A percentile compares a stretch with the other conserved stretches of the same genome.
Evolutionary conservation across 2,329 filamentous ascomycete species (phyloP).

Genomic region (Alternaria burnsii): DNA sequence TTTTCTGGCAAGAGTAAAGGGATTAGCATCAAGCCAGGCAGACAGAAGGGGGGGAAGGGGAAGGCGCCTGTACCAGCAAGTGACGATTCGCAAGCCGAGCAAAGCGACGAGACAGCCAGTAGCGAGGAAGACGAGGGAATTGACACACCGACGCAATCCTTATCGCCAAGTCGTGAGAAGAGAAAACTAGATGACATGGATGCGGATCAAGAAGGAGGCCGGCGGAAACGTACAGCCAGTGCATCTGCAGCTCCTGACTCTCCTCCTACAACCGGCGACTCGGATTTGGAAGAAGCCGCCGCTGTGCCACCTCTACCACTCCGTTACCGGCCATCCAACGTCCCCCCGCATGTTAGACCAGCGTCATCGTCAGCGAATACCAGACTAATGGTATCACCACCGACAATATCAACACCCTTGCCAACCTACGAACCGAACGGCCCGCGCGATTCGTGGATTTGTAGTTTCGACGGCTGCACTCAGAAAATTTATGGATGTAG

Average conservation of each 20-base stretch:
- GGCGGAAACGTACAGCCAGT: slow-evolving; percentile 42
- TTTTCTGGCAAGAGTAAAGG: slow-evolving; percentile 48
- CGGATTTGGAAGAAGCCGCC: slow-evolving; percentile 22
- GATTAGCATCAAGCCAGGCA: slow-evolving; percentile 10
- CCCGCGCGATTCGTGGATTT: slow-evolving; percentile 71
- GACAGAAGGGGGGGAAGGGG: slow-evolving; percentile 35
- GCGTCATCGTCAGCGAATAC: slow-evolving; percentile 10
- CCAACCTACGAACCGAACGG: slow-evolving; percentile 55
- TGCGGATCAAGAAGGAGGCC: slow-evolving; percentile 23
- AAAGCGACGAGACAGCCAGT: slow-evolving; percentile 18
- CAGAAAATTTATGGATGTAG: slow-evolving; percentile 71
- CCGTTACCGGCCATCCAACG: slow-evolving; percentile 28
- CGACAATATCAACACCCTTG: slow-evolving; percentile 42
- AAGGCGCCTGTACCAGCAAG: slow-evolving; percentile 31
- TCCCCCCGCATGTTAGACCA: not conserved
- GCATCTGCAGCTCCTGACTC: slow-evolving; percentile 31
- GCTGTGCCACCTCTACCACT: slow-evolving; percentile 36
- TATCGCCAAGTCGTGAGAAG: slow-evolving; percentile 38
- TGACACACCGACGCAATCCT: slow-evolving; percentile 41
- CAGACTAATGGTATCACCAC: slow-evolving; percentile 24
- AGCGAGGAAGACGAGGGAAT: slow-evolving; percentile 35
- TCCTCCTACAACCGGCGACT: slow-evolving; percentile 25
- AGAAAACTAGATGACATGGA: slow-evolving; percentile 35
- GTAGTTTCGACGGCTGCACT: slow-evolving; percentile 69
- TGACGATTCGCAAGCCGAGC: slow-evolving; percentile 23